Evolutionary conservation across 169 alveolate species (phyloP), one percentile per base, ranked within the genome.

Genomic region (Plasmodium cynomolgi): DNA sequence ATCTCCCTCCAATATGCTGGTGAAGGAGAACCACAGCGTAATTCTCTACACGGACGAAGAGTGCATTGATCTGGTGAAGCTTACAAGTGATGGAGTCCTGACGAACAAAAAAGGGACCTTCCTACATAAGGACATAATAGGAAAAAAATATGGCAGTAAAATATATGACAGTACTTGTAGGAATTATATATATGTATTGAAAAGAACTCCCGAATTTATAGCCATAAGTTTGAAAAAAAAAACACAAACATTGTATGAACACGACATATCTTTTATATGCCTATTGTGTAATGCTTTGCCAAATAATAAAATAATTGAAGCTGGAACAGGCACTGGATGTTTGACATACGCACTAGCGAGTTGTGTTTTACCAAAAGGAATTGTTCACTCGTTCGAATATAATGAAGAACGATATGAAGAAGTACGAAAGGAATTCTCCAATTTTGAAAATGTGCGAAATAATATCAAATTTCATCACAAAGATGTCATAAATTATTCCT

Each of bases 271-370:
- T 26, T 96, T 98, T 92, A 96, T 97, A 20, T 94, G 97, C 82
- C 93, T 97, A 54, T 93, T 98, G 44, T 93, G 97, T 94, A 98
- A 98, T 93, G 95, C 97, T 33, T 92, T 96, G n/a, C 99, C 98
- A 41, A 97, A 98, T 56, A 96, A 96, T 33, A 95, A 96, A 56
- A 97, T 98, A 41, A 92, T 97, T 72, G 99, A 98, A 92, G 97
- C 98, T 74, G 99, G 98, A 5, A 98, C 99, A 17, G 99, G 99
- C 11, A 97, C 99, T 37, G 99, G 99, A 3, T 97, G 98, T 41
- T 92, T 97, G n/a, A 97, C 98, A 58, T 97, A 96, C 31, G 96
- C 98, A 37, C 82, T 98, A 83, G 97, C 98, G 1, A 92, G 96
- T 74, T 90, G 97, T n/a, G 97, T 98, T 29, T 84, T 96, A 72